Evolutionary conservation across 2,329 filamentous ascomycete species (phyloP), one percentile per base, ranked within the genome.

Genomic region (Emmonsiellopsis sp.): DNA sequence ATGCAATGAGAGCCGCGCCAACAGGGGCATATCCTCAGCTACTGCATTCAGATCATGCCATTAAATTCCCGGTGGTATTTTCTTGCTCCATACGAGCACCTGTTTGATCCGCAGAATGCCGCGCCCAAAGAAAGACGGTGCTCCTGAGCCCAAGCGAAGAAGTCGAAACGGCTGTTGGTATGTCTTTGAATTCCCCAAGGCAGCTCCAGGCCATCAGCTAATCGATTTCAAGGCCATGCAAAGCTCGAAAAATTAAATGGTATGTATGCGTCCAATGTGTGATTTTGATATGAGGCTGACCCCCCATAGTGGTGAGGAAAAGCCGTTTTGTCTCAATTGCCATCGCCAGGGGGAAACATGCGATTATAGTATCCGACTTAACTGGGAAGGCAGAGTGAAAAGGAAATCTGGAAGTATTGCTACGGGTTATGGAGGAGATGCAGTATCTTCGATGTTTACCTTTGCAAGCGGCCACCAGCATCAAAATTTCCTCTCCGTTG

Each of bases 281-380:
- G 30, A 5, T 20, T 26, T 11, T 5, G 41, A 26, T 26, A 43
- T n/a, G 26, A 31, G n/a, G 50, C 40, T 57, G 26, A 59, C 26
- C 15, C 43, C 16, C 43, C 37, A 38, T 47, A 80, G 78, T 70
- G 87, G 85, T 58, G 88, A 92, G 68, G 84, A 87, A 65, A 85
- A 85, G 59, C 87, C 88, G 11, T 72, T 70, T 57, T 92, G 88
- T 69, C 63, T 79, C 48, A 90, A 89, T 64, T 92, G 88, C 68
- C 77, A 83, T 61, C 82, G 82, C 57, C 82, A 84, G 58, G 83
- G 83, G 56, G 86, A 89, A 65, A 73, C 74, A 46, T 93, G 88
- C 72, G 87, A 93, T 69, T 92, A 91, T 67, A 87, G 82, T 62
- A 87, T 92, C 61, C 80, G 86, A 34, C 73, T 92, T 59, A 91